Evolutionary conservation across 1,139 yeast species (phyloP).

Genomic region (Pneumocystis jirovecii): DNA sequence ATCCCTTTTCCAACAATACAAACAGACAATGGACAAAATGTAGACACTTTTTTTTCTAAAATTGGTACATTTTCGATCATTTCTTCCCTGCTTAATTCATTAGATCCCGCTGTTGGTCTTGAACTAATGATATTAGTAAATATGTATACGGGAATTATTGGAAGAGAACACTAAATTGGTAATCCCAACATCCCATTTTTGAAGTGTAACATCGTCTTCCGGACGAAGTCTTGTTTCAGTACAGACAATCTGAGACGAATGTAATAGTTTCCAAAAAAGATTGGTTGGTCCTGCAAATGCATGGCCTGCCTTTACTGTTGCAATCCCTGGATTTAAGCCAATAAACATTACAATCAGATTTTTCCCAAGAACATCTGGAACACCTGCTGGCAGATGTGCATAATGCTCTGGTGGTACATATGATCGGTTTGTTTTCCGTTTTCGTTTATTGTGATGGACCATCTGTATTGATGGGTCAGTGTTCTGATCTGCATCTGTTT

Average conservation of each 20-base stretch:
- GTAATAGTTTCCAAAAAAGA: slow-evolving; percentile 52
- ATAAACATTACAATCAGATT: slow-evolving; percentile 37
- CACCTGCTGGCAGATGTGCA: slow-evolving; percentile 18
- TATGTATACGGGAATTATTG: not conserved
- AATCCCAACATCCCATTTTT: slow-evolving; percentile 44
- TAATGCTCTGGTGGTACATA: slow-evolving; percentile 20
- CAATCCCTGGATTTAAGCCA: slow-evolving; percentile 63
- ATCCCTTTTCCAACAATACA: slow-evolving; percentile 64
- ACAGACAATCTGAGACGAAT: slow-evolving; percentile 35
- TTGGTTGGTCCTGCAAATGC: slow-evolving; percentile 64
- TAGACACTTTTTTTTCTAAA: slow-evolving; percentile 34
- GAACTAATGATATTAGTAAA: slow-evolving; percentile 15
- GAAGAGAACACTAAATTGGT: slow-evolving; percentile 41
- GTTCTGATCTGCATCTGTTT: not conserved
- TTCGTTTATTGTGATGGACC: not conserved
- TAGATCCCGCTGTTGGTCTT: slow-evolving; percentile 48
- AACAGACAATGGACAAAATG: slow-evolving; percentile 30
- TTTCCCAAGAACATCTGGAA: slow-evolving; percentile 27
- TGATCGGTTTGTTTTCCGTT: slow-evolving; percentile 9
- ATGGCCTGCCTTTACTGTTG: slow-evolving; percentile 49
- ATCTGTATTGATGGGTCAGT: not conserved
- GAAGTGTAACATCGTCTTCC: slow-evolving; percentile 32
- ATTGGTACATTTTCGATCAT: slow-evolving; percentile 43
- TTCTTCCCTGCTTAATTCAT: slow-evolving; percentile 39
- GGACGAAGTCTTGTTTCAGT: slow-evolving; percentile 20